These are phyloP conservation scores for Fomitopsis betulina DNA, from an alignment of 1,284 basidiomycete species.

Conservation along the genomic window DNA sequence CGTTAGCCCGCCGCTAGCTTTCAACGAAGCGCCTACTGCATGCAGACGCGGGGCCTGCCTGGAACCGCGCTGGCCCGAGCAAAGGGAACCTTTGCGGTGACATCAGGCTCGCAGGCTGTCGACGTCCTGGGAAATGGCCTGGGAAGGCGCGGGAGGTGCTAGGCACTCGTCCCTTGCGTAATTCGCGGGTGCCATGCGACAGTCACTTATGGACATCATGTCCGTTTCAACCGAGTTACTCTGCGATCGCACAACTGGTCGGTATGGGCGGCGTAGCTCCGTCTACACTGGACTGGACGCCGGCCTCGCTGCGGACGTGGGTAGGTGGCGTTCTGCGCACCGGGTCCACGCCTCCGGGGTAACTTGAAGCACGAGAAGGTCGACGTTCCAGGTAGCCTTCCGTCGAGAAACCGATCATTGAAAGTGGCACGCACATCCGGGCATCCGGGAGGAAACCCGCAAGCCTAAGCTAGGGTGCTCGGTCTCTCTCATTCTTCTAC, in stretches of 20 bases:
- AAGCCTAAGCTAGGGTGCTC: no score
- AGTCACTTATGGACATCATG: not conserved
- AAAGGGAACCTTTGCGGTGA: not conserved
- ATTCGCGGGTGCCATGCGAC: not conserved
- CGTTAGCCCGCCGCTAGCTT: not conserved
- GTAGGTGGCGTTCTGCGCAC: not conserved
- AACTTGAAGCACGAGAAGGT: no score
- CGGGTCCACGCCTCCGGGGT: no score
- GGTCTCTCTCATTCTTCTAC: no score
- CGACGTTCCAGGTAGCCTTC: no score
- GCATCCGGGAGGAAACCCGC: no score
- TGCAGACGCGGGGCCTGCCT: not conserved
- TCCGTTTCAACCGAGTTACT: not conserved
- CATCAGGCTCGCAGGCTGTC: not conserved
- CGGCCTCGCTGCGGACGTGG: not conserved
- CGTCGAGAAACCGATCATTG: no score
- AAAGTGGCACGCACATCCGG: no score
- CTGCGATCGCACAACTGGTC: not conserved
- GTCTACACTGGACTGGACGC: not conserved
- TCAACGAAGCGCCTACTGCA: not conserved
- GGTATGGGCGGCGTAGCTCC: not conserved
- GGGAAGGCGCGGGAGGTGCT: not conserved
- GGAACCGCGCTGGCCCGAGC: not conserved
- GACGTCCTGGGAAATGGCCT: not conserved
- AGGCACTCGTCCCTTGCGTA: not conserved